Base-by-base conservation (phyloP, 257 asterid species). In the Solanum habrochaites region DNA sequence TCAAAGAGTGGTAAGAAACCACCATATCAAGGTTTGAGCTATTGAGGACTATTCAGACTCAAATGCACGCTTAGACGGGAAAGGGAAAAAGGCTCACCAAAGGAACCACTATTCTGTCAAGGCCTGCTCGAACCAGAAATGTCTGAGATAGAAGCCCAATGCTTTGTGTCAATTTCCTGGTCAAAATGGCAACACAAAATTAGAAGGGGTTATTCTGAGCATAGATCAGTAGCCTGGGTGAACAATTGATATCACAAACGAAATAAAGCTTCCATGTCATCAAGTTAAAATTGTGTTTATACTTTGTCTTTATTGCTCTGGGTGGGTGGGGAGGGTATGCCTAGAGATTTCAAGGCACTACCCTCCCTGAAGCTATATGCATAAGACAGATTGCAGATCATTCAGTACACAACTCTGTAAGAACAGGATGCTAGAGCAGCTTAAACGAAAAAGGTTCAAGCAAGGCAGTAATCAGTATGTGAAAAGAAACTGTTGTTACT, bases 71-170 rank as follows among this genome's bases (percentile, higher is more conserved):
- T 77, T 45, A 47, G 84, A 16, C 27, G 11, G 23, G 11, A 78
- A 80, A 27, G 42, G 84, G 10, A 16, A 27, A 20, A 88, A 88
- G 90, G 74, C 98, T 94, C 93, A 95, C 99, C 99, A 95, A 93
- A 31, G 99, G 99, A 87, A 96, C 98, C 89, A 96, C 95, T 77
- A 96, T 96, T 90, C 95, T 95, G 87, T 96, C 97, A 85, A 92
- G 94, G 88, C 94, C 91, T 49, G 95, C 91, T 93, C 91, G 95
- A 90, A 86, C 91, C 91, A 96, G 92, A 94, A 94, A 96, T 83
- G 99, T 92, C 87, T 95, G 96, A 29, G 99, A 96, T 83, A 96
- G 94, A 91, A 96, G 95, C 83, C 99, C 99, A 89, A 96, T 90
- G 91, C 98, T 95, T 88, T 94, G 98, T 87, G 98, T 96, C 93